Evolutionary conservation across 2,329 filamentous ascomycete species (phyloP).

Genomic region (Fusarium siculi): DNA sequence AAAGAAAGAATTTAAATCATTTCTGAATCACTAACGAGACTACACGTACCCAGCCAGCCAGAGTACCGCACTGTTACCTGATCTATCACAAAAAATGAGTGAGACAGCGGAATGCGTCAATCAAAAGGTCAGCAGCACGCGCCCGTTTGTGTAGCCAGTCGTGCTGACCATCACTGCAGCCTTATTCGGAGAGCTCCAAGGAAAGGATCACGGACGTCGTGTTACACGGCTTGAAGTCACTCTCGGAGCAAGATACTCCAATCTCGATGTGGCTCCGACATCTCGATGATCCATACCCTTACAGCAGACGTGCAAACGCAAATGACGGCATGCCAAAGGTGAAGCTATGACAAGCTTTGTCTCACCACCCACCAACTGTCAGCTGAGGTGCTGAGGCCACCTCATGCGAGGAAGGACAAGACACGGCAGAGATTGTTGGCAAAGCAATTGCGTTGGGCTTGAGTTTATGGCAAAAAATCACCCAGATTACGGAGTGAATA

Average conservation of each 20-base stretch:
- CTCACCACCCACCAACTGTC: not conserved
- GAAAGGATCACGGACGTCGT: not conserved
- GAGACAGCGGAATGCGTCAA: not conserved
- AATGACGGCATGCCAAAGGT: not conserved
- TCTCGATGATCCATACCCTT: not conserved
- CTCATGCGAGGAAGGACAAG: fast-evolving
- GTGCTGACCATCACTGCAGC: not conserved
- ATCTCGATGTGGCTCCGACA: not conserved
- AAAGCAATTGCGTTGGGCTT: not conserved
- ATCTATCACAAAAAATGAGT: not conserved
- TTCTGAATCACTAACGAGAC: fast-evolving
- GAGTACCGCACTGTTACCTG: too few species aligned
- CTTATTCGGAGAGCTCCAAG: not conserved
- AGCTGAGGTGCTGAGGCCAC: not conserved
- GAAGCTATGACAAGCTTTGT: not conserved
- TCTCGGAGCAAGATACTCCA: not conserved
- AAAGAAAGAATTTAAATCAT: not conserved
- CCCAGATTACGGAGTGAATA: too few species aligned
- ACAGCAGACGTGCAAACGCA: not conserved
- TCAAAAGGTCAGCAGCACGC: not conserved
- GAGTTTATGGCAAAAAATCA: not conserved
- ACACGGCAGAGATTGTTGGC: too few species aligned
- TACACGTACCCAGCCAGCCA: fast-evolving
- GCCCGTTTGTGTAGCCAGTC: not conserved
- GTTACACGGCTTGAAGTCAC: not conserved